Evolutionary conservation across 495 filamentous ascomycete species (phyloP), one percentile per base, ranked within the genome.

Genomic region (Beverwykella pulmonaria): DNA sequence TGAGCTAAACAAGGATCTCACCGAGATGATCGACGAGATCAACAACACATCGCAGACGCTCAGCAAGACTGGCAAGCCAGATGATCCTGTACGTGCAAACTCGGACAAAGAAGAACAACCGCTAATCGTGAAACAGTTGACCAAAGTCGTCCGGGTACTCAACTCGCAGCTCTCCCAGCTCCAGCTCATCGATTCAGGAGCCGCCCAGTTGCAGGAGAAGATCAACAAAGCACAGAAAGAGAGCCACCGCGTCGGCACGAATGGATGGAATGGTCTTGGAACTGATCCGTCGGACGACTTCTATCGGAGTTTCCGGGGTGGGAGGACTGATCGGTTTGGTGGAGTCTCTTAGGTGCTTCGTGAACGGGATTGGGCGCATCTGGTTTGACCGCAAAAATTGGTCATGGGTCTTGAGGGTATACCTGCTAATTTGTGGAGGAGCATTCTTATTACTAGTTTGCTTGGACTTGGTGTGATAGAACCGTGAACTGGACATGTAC

Each of bases 11-110:
- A 91, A 89, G 75, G 92, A 96, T 75, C 79, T 98, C 54, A 83
- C 83, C 44, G 90, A 88, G 77, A 97, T 99, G 92, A 96, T 99
- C 73, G 92, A 96, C 73, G 94, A 97, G 77, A 94, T 98, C 73
- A 99, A 99, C 73, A 85, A 86, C 61, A 92, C 92, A 52, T 92
- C 88, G 9, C 82, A 89, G 26, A 89, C 85, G 5, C 80, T 99
- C 65, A 93, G 86, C 82, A 94, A 93, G 82, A 92, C 88, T 47
- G 89, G 82, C 77, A 93, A 92, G 76, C 82, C 89, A 46, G 92
- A 96, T 77, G 93, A 97, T 80, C 93, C 92, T 69, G 93, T 96
- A 85, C 76, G 92, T 85, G 69, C 36, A 20, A 72, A 4, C 41
- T 25, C 26, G 17, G 53, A 23, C 53, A 17, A n/a, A 47, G 52